Base-by-base conservation (phyloP, 164 flowering plant species). In the Echeveria elegans region DNA sequence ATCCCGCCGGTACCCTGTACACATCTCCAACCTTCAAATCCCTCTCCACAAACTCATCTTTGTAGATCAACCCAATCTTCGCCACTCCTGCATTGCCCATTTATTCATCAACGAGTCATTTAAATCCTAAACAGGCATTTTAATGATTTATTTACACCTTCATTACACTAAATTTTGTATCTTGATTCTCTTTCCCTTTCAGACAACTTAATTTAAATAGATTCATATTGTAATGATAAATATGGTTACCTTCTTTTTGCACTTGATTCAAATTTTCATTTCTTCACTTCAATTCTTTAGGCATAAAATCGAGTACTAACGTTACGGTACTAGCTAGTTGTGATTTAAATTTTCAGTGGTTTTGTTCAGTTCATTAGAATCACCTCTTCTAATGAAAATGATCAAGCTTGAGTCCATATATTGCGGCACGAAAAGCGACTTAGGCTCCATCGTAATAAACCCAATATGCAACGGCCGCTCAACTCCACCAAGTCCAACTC, bases 371-470 rank as follows among this genome's bases (percentile, higher is more conserved):
- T 8, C 15, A 40, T 3, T 7, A 34, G 37, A 19, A 6, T 11
- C 74, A 90, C 98, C 98, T 80, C 75, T 72, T 45, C 87, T 85
- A 47, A 91, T 60, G 75, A 94, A 94, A 84, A 94, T 67, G 74
- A 88, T 77, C 64, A 91, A 66, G 43, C 68, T 80, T 64, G 96
- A 85, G 74, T 91, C 96, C 7, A 86, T 68, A 60, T 94, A 94
- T 79, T 94, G 98, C 72, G 98, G 98, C 34, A 91, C 47, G 76
- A 86, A 85, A 1, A 94, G 84, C 36, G 81, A 64, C 24, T 70
- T 76, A 0, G 97, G 98, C 71, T 94, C 95, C 98, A 94, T 94
- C 14, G 78, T 74, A 60, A 94, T 80, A 76, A 94, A 88, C 14
- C 98, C 98, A 61, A 94, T 83, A 48, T 86, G 88, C 83, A 91